Evolutionary conservation across 306 rosid species (phyloP).

Genomic region (Fagus crenata): DNA sequence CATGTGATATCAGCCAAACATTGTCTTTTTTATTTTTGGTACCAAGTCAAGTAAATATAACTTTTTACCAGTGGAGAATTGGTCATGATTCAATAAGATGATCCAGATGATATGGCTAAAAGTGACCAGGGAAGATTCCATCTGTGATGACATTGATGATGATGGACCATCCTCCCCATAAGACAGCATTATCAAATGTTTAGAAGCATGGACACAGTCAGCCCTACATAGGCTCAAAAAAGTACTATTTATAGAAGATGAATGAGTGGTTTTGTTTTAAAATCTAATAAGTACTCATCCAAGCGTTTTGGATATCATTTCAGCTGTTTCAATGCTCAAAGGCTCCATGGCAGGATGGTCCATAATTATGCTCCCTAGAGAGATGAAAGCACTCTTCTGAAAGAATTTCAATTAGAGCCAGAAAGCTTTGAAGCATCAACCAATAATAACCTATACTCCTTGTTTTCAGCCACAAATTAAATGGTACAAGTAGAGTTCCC

Average conservation of each 20-base stretch:
- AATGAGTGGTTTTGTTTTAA: constrained; percentile 8
- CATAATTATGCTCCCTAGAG: constrained; percentile 19
- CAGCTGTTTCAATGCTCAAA: neutral
- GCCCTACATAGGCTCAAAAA: constrained; percentile 17
- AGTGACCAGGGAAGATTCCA: constrained; percentile 23
- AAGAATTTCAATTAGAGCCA: neutral
- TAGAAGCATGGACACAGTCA: constrained; percentile 13
- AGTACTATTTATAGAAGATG: constrained; percentile 13
- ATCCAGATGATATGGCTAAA: constrained; percentile 14
- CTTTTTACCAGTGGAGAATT: neutral
- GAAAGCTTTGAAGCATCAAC: neutral
- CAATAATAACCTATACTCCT: constrained; percentile 15
- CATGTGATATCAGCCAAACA: too few relatives aligned
- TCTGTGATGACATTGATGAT: constrained; percentile 19
- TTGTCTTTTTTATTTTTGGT: neutral
- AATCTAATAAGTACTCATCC: neutral
- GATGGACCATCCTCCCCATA: constrained; percentile 2
- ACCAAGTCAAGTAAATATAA: neutral
- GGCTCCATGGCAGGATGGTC: constrained; percentile 16
- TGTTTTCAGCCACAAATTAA: constrained; percentile 15
- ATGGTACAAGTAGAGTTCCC: too few relatives aligned
- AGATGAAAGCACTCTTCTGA: constrained; percentile 10
- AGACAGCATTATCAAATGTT: constrained; percentile 25
- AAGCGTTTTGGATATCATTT: constrained; percentile 18
- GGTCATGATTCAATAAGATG: constrained; percentile 7